Percentiles rank a stretch among this genome's conserved stretches.
These are phyloP conservation scores for Cryptococcus sp. DNA, from an alignment of 1,284 basidiomycete species.

Conservation along the genomic window DNA sequence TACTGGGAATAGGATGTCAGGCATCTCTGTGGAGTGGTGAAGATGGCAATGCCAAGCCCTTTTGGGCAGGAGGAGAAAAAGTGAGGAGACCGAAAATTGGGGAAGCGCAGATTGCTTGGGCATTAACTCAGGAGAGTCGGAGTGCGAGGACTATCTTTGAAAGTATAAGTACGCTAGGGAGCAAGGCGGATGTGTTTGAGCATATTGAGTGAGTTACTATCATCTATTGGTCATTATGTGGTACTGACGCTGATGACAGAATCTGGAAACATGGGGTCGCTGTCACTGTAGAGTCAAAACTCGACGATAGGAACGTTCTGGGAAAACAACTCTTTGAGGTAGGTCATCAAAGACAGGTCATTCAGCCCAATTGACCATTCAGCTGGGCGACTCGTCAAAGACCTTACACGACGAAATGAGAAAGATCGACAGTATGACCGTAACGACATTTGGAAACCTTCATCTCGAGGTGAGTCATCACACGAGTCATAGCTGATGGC, in stretches of 20 bases:
- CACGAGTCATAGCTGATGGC: neutral
- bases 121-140: conserved; percentile 29
- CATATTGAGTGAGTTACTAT: conserved; percentile 32
- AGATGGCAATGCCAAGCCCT: neutral
- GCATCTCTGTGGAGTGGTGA: neutral
- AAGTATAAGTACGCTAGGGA: conserved; percentile 31
- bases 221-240: neutral
- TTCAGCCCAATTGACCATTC: neutral
- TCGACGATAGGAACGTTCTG: conserved; percentile 34
- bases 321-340: conserved; percentile 33
- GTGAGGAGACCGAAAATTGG: neutral
- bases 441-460: conserved; percentile 41
- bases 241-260: conserved; percentile 14
- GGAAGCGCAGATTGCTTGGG: conserved; percentile 21
- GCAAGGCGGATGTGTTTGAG: conserved; percentile 28
- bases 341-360: conserved; percentile 1
- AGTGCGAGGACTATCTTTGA: conserved; percentile 41
- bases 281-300: conserved; percentile 28
- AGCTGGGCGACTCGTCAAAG: conserved; percentile 39
- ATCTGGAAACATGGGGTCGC: conserved; percentile 41
- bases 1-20: neutral
- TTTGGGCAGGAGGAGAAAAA: neutral
- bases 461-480: conserved; percentile 38
- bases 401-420: conserved; percentile 38
- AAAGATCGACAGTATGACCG: conserved; percentile 36